Evolutionary conservation across 2,329 filamentous ascomycete genomes (phyloP).

Genomic region (Colletotrichum viniferum): DNA sequence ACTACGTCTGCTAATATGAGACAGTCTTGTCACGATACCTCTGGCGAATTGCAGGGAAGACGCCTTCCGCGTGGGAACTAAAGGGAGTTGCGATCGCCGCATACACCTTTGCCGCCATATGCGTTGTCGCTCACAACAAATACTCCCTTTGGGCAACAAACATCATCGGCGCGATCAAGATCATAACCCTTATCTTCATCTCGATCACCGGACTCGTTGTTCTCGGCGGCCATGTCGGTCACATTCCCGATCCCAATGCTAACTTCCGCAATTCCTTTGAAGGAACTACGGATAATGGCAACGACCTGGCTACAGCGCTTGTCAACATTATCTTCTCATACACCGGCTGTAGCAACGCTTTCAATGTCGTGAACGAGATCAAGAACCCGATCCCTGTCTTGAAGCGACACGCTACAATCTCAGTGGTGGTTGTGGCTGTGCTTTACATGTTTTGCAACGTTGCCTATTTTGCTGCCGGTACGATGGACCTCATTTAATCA

Average conservation of each 20-base stretch:
- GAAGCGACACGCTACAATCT: slow-evolving; percentile 52
- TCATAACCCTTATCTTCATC: slow-evolving; percentile 67
- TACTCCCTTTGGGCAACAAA: slow-evolving; percentile 62
- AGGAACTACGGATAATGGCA: slow-evolving; percentile 38
- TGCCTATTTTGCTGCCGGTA: slow-evolving; percentile 56
- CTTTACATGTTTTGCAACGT: slow-evolving; percentile 65
- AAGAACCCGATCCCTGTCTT: slow-evolving; percentile 63
- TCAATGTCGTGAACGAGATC: slow-evolving; percentile 67
- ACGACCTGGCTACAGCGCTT: slow-evolving; percentile 49
- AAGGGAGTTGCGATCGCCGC: slow-evolving; percentile 70
- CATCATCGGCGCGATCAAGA: slow-evolving; percentile 61
- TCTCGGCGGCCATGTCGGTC: slow-evolving; percentile 42
- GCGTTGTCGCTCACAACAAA: slow-evolving; percentile 59
- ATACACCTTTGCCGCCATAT: slow-evolving; percentile 62
- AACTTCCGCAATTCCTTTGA: slow-evolving; percentile 41
- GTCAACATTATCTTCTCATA: slow-evolving; percentile 66
- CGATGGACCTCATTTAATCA: not conserved
- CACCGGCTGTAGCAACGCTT: slow-evolving; percentile 61
- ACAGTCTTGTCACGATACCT: slow-evolving; percentile 66
- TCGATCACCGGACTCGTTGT: slow-evolving; percentile 66
- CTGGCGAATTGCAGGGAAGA: slow-evolving; percentile 57
- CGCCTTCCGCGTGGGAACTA: slow-evolving; percentile 62
- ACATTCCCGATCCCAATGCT: slow-evolving; percentile 32
- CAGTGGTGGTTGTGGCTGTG: slow-evolving; percentile 54
- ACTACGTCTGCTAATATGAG: not conserved